Conservation (phyloP, 768 basidiomycete species). For the Trametes elegans region DNA sequence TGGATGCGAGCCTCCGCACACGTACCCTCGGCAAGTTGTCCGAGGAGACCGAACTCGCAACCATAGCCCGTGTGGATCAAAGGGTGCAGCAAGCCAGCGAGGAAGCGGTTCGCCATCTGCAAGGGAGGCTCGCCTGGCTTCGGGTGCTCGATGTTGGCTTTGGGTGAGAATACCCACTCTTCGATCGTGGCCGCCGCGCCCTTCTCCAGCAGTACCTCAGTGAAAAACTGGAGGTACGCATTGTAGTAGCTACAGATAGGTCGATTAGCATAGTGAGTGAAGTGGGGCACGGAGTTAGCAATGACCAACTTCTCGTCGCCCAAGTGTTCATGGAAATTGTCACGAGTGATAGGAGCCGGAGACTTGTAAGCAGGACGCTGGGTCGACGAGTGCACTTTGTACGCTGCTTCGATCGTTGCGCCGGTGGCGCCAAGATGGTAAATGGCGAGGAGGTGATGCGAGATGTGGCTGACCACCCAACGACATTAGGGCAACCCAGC, state of each 20-base stretch:
- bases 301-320: conserved; percentile 44
- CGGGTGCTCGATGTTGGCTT: conserved; percentile 18
- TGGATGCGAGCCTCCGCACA: not conserved
- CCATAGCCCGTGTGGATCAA: conserved; percentile 63
- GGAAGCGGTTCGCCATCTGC: conserved; percentile 54
- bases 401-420: conserved; percentile 39
- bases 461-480: conserved; percentile 44
- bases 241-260: conserved; percentile 39
- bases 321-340: conserved; percentile 54
- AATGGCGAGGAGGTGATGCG: conserved; percentile 55
- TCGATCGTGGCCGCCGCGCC: conserved; percentile 48
- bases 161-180: conserved; percentile 52
- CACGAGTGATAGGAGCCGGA: conserved; percentile 40
- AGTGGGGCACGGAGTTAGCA: not conserved
- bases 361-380: conserved; percentile 38
- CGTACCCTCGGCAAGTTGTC: conserved; percentile 58
- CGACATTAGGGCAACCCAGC: no score
- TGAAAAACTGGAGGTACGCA: conserved; percentile 56
- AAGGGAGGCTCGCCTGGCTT: conserved; percentile 34
- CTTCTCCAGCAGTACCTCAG: conserved; percentile 36
- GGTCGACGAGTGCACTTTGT: conserved; percentile 35
- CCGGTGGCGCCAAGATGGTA: conserved; percentile 56
- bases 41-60: conserved; percentile 56
- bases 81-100: conserved; percentile 57
- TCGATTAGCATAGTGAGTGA: not conserved